Evolutionary conservation across 1,284 basidiomycete genomes (phyloP).

Genomic region (Cryptococcus neoformans): DNA sequence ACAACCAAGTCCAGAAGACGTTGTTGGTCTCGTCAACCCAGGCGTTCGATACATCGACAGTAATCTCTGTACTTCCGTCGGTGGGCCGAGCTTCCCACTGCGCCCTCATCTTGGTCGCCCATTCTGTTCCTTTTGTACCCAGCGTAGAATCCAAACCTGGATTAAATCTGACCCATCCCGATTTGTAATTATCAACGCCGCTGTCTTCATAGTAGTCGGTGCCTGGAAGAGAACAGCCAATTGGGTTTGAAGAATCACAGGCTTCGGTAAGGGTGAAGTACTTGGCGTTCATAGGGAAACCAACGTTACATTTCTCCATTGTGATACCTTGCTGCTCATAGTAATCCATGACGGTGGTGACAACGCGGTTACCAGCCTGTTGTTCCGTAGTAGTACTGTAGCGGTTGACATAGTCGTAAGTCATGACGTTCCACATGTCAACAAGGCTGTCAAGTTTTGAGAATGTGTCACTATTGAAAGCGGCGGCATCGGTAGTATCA

Average conservation of each 20-base stretch:
- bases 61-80: constrained; percentile 1
- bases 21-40: constrained; percentile 10
- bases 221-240: constrained; percentile 24
- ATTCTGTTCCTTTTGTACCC: neutral
- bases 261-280: constrained; percentile 24
- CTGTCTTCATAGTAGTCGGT: constrained; percentile 5
- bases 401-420: constrained; percentile 26
- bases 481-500: constrained; percentile 7
- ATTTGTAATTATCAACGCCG: constrained; percentile 15
- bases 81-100: constrained; percentile 8
- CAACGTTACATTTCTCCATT: constrained; percentile 22
- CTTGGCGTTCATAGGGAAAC: constrained; percentile 33
- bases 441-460: constrained; percentile 14
- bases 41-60: constrained; percentile 7
- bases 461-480: constrained; percentile 12
- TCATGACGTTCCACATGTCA: constrained; percentile 34
- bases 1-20: constrained; percentile 30
- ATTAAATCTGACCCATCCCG: constrained; percentile 18
- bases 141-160: constrained; percentile 8
- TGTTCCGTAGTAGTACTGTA: constrained; percentile 18
- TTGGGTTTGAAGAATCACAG: constrained; percentile 8
- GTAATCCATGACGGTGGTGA: constrained; percentile 13
- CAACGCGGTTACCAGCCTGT: constrained; percentile 19
- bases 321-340: constrained; percentile 16
- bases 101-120: constrained; percentile 1